Base-by-base conservation (phyloP, 108 stramenopile species). In the Pinguiococcus pyrenoidosus region DNA sequence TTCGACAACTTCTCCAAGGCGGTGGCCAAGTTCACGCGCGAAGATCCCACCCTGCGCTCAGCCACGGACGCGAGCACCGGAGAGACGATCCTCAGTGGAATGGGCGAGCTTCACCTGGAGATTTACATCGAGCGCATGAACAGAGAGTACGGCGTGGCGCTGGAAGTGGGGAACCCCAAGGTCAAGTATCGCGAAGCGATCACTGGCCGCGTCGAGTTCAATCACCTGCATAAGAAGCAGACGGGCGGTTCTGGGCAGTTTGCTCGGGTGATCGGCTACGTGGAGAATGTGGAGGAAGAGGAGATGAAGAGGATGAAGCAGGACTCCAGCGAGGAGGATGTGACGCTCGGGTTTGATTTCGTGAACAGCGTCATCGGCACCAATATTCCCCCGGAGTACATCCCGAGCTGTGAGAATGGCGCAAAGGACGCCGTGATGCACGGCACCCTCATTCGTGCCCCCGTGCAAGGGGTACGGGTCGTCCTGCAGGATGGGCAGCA, bases 131-230 rank as follows among this genome's bases (percentile, higher is more conserved):
- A 99, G 68, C 85, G 97, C 2, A 84, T 99, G 84, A 83, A 62
- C 50, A 53, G 41, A 28, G 97, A 99, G 68, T 99, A 96, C 74
- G 68, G 71, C 39, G 91, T 93, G 16, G 92, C 95, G 32, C 72
- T 70, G 37, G 49, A 82, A 8, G 80, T 84, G 4, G 97, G 97
- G 12, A 74, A 81, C 44, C 97, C 97, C 0, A 83, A 79, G 49
- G 97, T 99, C 14, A 96, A 89, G 61, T 99, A 99, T 81, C 85
- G 93, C 53, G 97, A 99, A 65, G 92, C 94, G 1, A 87, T 99
- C 62, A 73, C 66, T 41, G 52, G 56, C 18, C 74, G 69, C 45
- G 74, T 60, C 16, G 51, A 73, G 32, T 99, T 93, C 69, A 87
- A 92, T 62, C 92, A 82, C 73, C 65, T 93, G 25, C 97, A 99